These are phyloP conservation scores for Marasmius fiardii DNA, from an alignment of 1,284 basidiomycete genomes.

Conservation along the genomic window DNA sequence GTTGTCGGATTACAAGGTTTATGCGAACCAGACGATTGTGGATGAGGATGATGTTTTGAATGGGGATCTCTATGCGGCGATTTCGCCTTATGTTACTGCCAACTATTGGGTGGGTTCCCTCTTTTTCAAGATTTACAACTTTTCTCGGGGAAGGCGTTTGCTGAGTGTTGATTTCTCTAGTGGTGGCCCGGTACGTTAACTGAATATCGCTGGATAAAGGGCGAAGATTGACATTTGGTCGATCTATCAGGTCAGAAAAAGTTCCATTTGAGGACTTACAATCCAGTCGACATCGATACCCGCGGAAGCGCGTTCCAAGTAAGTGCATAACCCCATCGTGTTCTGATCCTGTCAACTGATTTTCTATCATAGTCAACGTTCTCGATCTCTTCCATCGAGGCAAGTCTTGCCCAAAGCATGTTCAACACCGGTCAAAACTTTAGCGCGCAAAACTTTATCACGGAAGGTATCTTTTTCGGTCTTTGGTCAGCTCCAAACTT, in stretches of 20 bases:
- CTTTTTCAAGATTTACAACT: too few relatives aligned
- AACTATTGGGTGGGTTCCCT: too few relatives aligned
- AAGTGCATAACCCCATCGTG: not conserved
- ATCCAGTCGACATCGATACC: slow-evolving; percentile 22
- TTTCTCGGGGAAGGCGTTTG: too few relatives aligned
- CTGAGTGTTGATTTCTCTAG: too few relatives aligned
- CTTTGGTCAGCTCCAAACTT: slow-evolving; percentile 32
- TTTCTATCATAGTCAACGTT: slow-evolving; percentile 26
- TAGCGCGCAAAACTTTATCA: slow-evolving; percentile 28
- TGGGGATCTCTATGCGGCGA: slow-evolving; percentile 26
- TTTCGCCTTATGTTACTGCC: slow-evolving; percentile 33
- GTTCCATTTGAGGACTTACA: slow-evolving; percentile 31
- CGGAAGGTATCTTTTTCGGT: slow-evolving; percentile 27
- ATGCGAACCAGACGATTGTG: slow-evolving; percentile 25
- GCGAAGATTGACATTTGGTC: not conserved
- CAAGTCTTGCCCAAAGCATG: slow-evolving; percentile 22
- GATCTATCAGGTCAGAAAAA: slow-evolving; percentile 25
- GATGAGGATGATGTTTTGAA: slow-evolving; percentile 29
- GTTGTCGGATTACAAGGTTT: slow-evolving; percentile 30
- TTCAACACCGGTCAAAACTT: slow-evolving; percentile 29
- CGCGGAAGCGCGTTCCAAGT: slow-evolving; percentile 32
- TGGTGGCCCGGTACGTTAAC: slow-evolving; percentile 30
- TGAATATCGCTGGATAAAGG: not conserved
- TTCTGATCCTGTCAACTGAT: not conserved
- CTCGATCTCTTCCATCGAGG: slow-evolving; percentile 28